These are phyloP conservation scores for Ulmus americana DNA, from an alignment of 331 rosid species.

Conservation along the genomic window DNA sequence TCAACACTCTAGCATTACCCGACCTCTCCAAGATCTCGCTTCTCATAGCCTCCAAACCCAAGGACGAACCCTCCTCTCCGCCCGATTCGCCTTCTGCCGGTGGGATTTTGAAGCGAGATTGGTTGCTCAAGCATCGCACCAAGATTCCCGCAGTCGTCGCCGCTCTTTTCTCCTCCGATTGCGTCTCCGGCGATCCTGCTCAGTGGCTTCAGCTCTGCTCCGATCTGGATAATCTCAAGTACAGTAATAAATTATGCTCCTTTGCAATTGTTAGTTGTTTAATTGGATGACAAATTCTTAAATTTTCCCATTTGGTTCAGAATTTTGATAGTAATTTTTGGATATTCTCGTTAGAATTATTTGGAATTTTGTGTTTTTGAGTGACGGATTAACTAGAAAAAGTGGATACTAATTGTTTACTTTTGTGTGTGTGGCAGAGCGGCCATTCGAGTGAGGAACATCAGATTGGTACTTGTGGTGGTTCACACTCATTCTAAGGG, in stretches of 20 bases:
- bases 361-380: neutral
- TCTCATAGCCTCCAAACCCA: slow-evolving; percentile 31
- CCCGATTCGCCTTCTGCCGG: slow-evolving; percentile 20
- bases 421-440: slow-evolving; percentile 29
- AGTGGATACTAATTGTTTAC: no score
- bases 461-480: slow-evolving; percentile 55
- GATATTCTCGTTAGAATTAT: no score
- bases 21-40: slow-evolving; percentile 62
- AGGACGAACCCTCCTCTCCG: slow-evolving; percentile 15
- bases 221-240: slow-evolving; percentile 77
- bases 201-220: slow-evolving; percentile 89
- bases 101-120: slow-evolving; percentile 64
- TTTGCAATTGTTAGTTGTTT: neutral
- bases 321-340: neutral
- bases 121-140: slow-evolving; percentile 91
- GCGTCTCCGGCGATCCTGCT: slow-evolving; percentile 75
- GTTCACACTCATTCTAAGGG: slow-evolving; percentile 50
- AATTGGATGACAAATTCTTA: neutral
- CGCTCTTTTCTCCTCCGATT: slow-evolving; percentile 50
- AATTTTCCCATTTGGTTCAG: neutral
- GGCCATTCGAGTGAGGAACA: slow-evolving; percentile 53
- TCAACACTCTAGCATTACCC: slow-evolving; percentile 79
- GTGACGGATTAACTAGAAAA: no score
- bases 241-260: neutral
- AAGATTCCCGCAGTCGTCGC: slow-evolving; percentile 66